Evolutionary conservation across 2,329 filamentous ascomycete species (phyloP), one percentile per base, ranked within the genome.

Genomic region (Fusarium torulosum): DNA sequence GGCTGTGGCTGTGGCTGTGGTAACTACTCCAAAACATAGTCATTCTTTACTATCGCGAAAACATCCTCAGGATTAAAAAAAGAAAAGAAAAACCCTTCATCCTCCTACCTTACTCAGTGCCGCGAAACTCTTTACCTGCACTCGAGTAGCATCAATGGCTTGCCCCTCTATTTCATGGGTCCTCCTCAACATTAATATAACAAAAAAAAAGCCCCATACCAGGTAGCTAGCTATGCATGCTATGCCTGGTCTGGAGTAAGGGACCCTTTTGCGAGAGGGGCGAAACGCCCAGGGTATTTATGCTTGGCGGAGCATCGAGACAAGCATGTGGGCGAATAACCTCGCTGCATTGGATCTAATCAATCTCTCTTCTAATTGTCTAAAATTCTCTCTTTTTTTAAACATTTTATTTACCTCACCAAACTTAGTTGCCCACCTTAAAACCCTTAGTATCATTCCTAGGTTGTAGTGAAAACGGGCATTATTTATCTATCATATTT

Each of bases 261-360:
- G 40, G 63, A 42, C 46, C 51, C 45, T 54, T 57, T 51, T 43
- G 20, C 41, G 27, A 52, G 33, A 60, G 50, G 43, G 45, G 27
- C 27, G 23, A 53, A 53, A 33, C n/a, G 20, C 25, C 57, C 38
- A 63, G 57, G 62, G 57, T 49, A 57, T 37, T 23, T 33, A 44
- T 40, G 44, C 47, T 45, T 33, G 41, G 62, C 51, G 53, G 61
- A 65, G 61, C 14, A 35, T 41, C 37, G 21, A 35, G 13, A 37
- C 35, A 35, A 54, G 44, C 67, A 67, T 69, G 29, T 67, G 49
- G 63, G 52, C 63, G 63, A 61, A 65, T 67, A 45, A 49, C 31
- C 44, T 42, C 35, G 37, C 56, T 37, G 45, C 40, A 67, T 55
- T 70, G 59, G 49, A 69, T 69, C 67, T 69, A 69, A 70, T 69